These are phyloP conservation scores for Colletotrichum zoysiae DNA, from an alignment of 2,329 filamentous ascomycete species.

Conservation along the genomic window DNA sequence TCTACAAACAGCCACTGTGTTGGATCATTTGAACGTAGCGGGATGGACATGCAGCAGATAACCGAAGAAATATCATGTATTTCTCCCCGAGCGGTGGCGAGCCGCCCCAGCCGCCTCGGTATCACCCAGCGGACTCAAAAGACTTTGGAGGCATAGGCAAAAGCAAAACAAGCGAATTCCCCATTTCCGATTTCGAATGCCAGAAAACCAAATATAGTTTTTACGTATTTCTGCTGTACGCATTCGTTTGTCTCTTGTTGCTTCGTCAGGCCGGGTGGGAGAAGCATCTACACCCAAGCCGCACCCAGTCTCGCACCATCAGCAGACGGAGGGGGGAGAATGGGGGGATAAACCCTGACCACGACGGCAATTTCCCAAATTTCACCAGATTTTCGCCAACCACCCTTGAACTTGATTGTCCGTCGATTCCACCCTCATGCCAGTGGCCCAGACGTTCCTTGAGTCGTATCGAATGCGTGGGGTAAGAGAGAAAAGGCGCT, in stretches of 20 bases:
- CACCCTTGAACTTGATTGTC: conserved; percentile 36
- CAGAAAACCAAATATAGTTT: conserved; percentile 39
- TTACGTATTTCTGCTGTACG: conserved; percentile 39
- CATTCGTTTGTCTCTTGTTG: conserved; percentile 39
- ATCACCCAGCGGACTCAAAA: conserved; percentile 7
- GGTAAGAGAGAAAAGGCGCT: conserved; percentile 43
- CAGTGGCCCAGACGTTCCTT: conserved; percentile 42
- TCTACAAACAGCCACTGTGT: not conserved
- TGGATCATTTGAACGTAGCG: not conserved
- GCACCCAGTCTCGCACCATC: conserved; percentile 14
- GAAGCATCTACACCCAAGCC: conserved; percentile 7
- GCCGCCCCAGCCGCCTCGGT: too few relatives aligned
- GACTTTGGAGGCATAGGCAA: conserved; percentile 21
- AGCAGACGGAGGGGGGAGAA: conserved; percentile 17
- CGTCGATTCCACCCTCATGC: conserved; percentile 43
- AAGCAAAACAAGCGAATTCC: conserved; percentile 25
- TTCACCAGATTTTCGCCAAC: conserved; percentile 39
- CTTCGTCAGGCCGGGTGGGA: conserved; percentile 20
- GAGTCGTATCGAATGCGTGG: conserved; percentile 43
- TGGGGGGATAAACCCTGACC: conserved; percentile 7
- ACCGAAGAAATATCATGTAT: conserved; percentile 23
- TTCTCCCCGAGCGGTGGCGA: conserved; percentile 15
- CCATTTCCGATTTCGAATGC: conserved; percentile 40
- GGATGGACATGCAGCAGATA: not conserved
- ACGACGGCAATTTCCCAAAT: conserved; percentile 37